These are phyloP conservation scores for Coemansia sp. DNA, from an alignment of 192 early-diverging fungal genomes.

Conservation along the genomic window DNA sequence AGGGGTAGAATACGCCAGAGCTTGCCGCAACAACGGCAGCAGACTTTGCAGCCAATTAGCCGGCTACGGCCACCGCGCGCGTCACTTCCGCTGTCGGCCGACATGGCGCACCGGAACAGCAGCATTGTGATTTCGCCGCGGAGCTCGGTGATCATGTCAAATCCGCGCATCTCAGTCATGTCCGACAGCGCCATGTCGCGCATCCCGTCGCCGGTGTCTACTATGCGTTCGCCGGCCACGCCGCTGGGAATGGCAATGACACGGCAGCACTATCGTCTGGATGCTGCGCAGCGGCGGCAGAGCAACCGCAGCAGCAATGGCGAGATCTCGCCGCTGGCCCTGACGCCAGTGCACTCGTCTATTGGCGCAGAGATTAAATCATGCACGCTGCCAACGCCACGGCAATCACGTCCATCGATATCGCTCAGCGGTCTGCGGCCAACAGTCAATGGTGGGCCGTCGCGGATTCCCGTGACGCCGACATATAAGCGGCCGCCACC, in stretches of 20 bases:
- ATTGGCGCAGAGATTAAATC: conserved; percentile 9
- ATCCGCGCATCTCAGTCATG: conserved; percentile 10
- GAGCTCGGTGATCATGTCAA: conserved; percentile 5
- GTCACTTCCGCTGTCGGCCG: conserved; percentile 30
- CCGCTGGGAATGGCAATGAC: conserved; percentile 15
- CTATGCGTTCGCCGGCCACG: conserved; percentile 16
- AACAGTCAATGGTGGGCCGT: neutral
- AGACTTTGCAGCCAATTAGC: neutral
- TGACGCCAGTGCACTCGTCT: conserved; percentile 21
- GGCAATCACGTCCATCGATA: conserved; percentile 2
- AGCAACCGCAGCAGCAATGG: conserved; percentile 15
- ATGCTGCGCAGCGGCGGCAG: conserved; percentile 10
- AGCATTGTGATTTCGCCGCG: conserved; percentile 23
- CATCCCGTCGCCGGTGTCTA: conserved; percentile 10
- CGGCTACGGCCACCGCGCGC: conserved; percentile 36
- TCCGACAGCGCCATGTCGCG: conserved; percentile 12
- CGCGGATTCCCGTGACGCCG: conserved; percentile 5
- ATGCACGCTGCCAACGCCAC: neutral
- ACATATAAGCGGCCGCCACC: conserved; percentile 1
- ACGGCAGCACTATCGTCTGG: conserved; percentile 31
- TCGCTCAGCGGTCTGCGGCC: conserved; percentile 8
- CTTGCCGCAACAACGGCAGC: conserved; percentile 4
- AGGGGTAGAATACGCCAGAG: conserved; percentile 1
- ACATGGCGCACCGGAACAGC: neutral
- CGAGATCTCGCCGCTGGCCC: conserved; percentile 17